Conservation (phyloP, 139 green algal species). For the Chlorella vulgaris region DNA sequence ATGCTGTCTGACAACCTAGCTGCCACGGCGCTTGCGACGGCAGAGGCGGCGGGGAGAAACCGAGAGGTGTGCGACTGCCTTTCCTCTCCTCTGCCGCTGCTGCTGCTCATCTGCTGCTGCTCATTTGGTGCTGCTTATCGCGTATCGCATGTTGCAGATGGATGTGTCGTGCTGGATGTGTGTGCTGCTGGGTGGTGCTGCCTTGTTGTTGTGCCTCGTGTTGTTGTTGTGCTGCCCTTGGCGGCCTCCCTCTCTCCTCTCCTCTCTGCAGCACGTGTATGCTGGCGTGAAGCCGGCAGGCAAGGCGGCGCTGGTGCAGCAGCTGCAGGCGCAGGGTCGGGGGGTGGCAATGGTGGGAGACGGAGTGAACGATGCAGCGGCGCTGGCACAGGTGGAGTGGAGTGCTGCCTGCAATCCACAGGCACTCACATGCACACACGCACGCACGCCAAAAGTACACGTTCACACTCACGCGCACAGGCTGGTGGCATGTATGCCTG, state of each 20-base stretch:
- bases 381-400: constrained; percentile 68
- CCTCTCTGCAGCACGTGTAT: constrained; percentile 30
- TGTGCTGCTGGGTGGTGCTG: background rate
- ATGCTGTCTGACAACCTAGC: constrained; percentile 81
- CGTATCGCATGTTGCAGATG: no score
- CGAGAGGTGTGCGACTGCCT: background rate
- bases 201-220: background rate
- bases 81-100: background rate
- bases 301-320: constrained; percentile 69
- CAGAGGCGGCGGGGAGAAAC: constrained; percentile 65
- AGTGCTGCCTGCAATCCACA: background rate
- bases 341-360: constrained; percentile 98
- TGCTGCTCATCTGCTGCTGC: background rate
- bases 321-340: constrained; percentile 57
- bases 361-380: constrained; percentile 95
- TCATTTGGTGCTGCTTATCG: no score
- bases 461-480: no score
- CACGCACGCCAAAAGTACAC: no score
- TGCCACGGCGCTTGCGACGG: constrained; percentile 62
- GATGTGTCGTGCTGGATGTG: background rate
- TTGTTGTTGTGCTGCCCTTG: constrained; percentile 31
- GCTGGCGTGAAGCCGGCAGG: constrained; percentile 46
- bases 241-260: background rate
- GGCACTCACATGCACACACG: no score
- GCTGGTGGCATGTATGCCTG: background rate